phyloP scores from a whole-genome alignment of 768 basidiomycete species.

The Boletus vermiculosoides region DNA sequence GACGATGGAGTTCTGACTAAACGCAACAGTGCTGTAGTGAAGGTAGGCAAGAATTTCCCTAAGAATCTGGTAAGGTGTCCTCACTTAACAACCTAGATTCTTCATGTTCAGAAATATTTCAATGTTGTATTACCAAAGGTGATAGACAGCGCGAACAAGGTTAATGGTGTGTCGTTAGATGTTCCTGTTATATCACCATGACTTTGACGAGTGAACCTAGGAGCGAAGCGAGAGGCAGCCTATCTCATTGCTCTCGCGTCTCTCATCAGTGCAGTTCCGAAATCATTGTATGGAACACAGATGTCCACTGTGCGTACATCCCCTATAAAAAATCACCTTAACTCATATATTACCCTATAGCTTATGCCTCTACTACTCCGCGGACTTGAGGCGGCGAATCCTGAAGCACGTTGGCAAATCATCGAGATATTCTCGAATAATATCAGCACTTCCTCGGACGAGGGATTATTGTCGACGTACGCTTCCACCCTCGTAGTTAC shows the following conservation, averaged over 20 bases:
- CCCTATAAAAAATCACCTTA: neutral
- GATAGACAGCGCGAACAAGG: constrained; percentile 60
- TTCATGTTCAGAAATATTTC: constrained; percentile 76
- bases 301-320: constrained; percentile 52
- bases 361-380: constrained; percentile 86
- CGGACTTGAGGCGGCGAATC: constrained; percentile 75
- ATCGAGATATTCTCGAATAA: constrained; percentile 77
- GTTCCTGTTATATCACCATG: neutral
- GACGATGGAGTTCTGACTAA: constrained; percentile 70
- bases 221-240: constrained; percentile 54
- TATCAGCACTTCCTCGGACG: constrained; percentile 54
- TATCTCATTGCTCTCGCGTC: constrained; percentile 83
- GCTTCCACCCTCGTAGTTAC: constrained; percentile 65
- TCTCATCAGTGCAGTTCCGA: constrained; percentile 77
- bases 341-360: constrained; percentile 39
- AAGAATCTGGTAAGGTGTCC: neutral
- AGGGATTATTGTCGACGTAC: constrained; percentile 61
- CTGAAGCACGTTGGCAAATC: constrained; percentile 71
- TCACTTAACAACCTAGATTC: constrained; percentile 45
- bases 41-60: constrained; percentile 45
- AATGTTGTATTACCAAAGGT: constrained; percentile 69
- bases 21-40: constrained; percentile 71
- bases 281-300: constrained; percentile 66
- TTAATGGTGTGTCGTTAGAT: constrained; percentile 43
- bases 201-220: constrained; percentile 32